These are phyloP conservation scores for Cyclocybe aegerita DNA, from an alignment of 768 basidiomycete species.

Conservation along the genomic window DNA sequence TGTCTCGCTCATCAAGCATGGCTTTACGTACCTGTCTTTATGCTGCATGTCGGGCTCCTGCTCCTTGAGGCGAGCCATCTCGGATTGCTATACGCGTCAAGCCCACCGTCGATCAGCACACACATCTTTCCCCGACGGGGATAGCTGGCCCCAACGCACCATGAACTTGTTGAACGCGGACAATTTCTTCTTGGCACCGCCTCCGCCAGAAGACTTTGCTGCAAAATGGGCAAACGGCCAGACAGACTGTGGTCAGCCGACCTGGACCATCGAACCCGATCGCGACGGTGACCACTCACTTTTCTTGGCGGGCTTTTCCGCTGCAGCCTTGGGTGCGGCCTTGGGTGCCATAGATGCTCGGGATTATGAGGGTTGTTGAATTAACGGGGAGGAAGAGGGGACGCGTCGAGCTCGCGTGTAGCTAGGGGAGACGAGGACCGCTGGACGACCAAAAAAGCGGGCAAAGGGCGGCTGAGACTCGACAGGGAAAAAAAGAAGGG, in stretches of 20 bases:
- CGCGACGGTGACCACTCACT: constrained; percentile 35
- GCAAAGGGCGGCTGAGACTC: constrained; percentile 9
- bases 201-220: constrained; percentile 55
- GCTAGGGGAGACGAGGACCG: neutral
- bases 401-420: constrained; percentile 25
- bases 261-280: constrained; percentile 9
- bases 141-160: constrained; percentile 29
- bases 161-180: constrained; percentile 79
- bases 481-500: constrained; percentile 13
- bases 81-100: constrained; percentile 52
- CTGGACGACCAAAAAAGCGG: constrained; percentile 7
- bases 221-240: constrained; percentile 17
- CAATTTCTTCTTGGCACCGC: constrained; percentile 56
- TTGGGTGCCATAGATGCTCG: constrained; percentile 41
- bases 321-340: constrained; percentile 34
- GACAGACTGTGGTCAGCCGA: neutral
- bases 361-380: constrained; percentile 6
- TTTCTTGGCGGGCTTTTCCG: constrained; percentile 57
- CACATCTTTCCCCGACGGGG: neutral
- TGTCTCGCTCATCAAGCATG: constrained; percentile 6
- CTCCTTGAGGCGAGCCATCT: constrained; percentile 79
- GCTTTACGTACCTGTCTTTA: constrained; percentile 61
- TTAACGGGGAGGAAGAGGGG: constrained; percentile 10
- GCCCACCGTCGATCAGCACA: no score
- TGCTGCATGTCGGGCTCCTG: constrained; percentile 70